These are phyloP conservation scores for Alternaria incomplexa DNA, from an alignment of 2,329 filamentous ascomycete genomes.

Conservation along the genomic window DNA sequence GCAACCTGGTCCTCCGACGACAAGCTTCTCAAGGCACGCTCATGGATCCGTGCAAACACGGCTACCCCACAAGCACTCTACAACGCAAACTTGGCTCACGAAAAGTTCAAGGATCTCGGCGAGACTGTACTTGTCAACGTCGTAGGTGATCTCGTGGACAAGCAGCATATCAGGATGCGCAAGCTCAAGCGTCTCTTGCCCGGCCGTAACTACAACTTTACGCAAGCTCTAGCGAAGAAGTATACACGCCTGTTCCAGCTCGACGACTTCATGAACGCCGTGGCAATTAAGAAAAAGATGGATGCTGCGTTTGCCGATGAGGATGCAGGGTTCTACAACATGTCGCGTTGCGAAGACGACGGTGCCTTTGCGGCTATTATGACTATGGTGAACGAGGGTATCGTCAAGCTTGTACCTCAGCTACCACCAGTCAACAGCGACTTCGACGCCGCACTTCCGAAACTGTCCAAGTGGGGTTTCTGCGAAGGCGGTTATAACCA, in stretches of 20 bases:
- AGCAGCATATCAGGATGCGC: conserved; percentile 64
- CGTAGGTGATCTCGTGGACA: conserved; percentile 61
- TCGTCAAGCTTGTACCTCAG: conserved; percentile 60
- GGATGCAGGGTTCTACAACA: conserved; percentile 41
- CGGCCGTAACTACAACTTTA: conserved; percentile 68
- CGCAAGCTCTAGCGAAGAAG: conserved; percentile 62
- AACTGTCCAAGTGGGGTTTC: conserved; percentile 68
- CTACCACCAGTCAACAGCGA: conserved; percentile 63
- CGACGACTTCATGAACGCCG: conserved; percentile 57
- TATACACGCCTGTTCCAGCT: conserved; percentile 62
- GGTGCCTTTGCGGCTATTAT: conserved; percentile 70
- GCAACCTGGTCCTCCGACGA: conserved; percentile 5
- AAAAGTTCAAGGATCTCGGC: conserved; percentile 48
- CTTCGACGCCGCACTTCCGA: conserved; percentile 48
- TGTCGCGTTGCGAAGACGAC: conserved; percentile 66
- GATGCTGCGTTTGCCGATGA: conserved; percentile 59
- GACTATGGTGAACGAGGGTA: conserved; percentile 67
- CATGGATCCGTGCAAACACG: conserved; percentile 55
- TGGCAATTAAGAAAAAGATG: conserved; percentile 64
- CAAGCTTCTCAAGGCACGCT: conserved; percentile 43
- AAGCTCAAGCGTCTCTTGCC: conserved; percentile 62
- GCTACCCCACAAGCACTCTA: conserved; percentile 51
- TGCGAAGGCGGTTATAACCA: conserved; percentile 74
- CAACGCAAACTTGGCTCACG: conserved; percentile 46
- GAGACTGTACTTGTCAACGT: conserved; percentile 51